Percentiles rank a stretch among this genome's conserved stretches.
Evolutionary conservation across 768 basidiomycete species (phyloP).

Genomic region (Agaricus sinodeliciosus): DNA sequence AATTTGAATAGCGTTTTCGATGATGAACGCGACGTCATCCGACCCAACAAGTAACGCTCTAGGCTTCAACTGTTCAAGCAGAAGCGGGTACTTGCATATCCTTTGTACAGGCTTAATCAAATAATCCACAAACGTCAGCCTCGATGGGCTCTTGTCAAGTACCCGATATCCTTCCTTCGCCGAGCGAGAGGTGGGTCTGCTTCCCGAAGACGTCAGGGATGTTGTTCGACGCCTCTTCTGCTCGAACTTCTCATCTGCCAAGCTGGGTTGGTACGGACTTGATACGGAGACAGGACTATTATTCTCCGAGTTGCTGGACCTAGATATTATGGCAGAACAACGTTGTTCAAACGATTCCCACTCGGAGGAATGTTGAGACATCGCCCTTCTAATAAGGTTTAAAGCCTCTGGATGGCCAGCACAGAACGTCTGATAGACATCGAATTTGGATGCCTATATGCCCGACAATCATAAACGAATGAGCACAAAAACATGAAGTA

Average conservation of each 20-base stretch:
- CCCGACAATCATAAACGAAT: neutral
- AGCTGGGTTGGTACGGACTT: conserved; percentile 12
- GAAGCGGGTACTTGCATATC: conserved; percentile 90
- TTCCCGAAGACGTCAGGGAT: conserved; percentile 46
- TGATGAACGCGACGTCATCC: conserved; percentile 35
- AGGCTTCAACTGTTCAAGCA: conserved; percentile 65
- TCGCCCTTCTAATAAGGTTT: conserved; percentile 61
- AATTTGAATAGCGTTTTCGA: conserved; percentile 51
- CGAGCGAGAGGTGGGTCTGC: conserved; percentile 30
- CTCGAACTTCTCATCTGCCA: conserved; percentile 10
- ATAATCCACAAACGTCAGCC: conserved; percentile 74
- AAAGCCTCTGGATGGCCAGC: conserved; percentile 80
- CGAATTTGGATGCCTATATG: conserved; percentile 63
- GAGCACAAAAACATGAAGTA: conserved; percentile 1
- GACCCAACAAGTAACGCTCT: conserved; percentile 7
- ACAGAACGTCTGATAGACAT: conserved; percentile 82
- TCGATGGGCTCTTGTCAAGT: conserved; percentile 17
- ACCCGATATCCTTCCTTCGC: conserved; percentile 25
- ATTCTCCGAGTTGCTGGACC: conserved; percentile 23
- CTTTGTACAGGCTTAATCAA: conserved; percentile 97
- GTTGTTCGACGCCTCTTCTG: conserved; percentile 36
- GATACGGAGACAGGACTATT: conserved; percentile 6
- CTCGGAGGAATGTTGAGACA: conserved; percentile 57
- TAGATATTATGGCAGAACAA: conserved; percentile 51
- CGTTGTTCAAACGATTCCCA: conserved; percentile 83